Conservation (phyloP, 1,139 yeast species). For the Candida gigantensis region DNA sequence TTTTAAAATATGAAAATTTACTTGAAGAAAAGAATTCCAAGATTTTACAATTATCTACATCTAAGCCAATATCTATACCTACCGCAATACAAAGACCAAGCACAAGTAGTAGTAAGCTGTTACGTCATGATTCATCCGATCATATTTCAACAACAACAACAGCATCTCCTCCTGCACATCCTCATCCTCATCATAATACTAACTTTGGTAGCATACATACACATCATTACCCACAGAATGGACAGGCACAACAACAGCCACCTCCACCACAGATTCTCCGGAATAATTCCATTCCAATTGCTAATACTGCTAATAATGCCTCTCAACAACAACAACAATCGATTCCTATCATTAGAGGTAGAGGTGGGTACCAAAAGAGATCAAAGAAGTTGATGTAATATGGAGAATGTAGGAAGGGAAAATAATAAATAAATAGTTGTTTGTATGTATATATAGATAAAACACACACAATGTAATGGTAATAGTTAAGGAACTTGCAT, state of each 20-base stretch:
- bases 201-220: conserved; percentile 11
- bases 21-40: conserved; percentile 41
- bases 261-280: conserved; percentile 12
- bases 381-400: conserved; percentile 35
- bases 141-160: conserved; percentile 12
- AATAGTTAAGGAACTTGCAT: no score
- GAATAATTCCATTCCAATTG: conserved; percentile 5
- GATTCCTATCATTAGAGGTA: conserved; percentile 44
- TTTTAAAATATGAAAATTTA: conserved; percentile 36
- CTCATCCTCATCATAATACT: not conserved
- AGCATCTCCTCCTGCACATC: not conserved
- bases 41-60: conserved; percentile 37
- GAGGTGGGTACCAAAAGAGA: conserved; percentile 54
- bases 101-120: conserved; percentile 8
- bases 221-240: conserved; percentile 5
- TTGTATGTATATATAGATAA: no score
- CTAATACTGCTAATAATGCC: conserved; percentile 4
- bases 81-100: conserved; percentile 2
- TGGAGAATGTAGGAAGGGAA: not conserved
- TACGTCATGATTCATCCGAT: conserved; percentile 10
- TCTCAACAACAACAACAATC: no score
- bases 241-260: conserved; percentile 5
- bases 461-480: no score
- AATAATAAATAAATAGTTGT: no score
- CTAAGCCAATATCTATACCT: conserved; percentile 48